Conservation (phyloP, 306 rosid species). For the Senna tora region DNA sequence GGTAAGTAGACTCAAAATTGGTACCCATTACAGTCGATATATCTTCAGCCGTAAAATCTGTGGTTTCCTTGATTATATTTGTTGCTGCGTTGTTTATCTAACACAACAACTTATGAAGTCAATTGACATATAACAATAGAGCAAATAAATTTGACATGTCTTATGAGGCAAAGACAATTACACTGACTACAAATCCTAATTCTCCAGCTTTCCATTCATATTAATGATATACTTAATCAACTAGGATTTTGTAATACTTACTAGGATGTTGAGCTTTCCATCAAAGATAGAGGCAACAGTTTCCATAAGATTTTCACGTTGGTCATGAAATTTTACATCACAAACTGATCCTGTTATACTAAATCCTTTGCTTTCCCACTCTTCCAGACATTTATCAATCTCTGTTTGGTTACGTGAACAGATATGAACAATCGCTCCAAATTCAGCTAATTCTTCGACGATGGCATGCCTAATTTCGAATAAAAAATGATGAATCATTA, state of each 20-base stretch:
- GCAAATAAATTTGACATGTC: too few relatives aligned
- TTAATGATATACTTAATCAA: too few relatives aligned
- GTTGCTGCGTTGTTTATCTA: constrained; percentile 56
- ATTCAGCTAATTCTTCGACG: constrained; percentile 48
- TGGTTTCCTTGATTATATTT: background rate
- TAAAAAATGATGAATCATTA: background rate
- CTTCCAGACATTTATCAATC: constrained; percentile 38
- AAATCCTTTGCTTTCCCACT: constrained; percentile 45
- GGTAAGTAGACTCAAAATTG: constrained; percentile 50
- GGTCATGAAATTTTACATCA: constrained; percentile 32
- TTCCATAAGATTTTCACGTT: constrained; percentile 41
- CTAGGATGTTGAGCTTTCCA: constrained; percentile 52
- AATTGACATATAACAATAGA: too few relatives aligned
- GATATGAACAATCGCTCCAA: constrained; percentile 48
- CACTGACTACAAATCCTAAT: too few relatives aligned
- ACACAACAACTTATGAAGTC: background rate
- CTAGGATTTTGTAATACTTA: constrained; percentile 5
- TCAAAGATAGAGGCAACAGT: constrained; percentile 28
- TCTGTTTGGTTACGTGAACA: constrained; percentile 42
- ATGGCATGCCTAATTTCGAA: constrained; percentile 41
- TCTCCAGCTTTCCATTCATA: too few relatives aligned
- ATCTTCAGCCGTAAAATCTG: constrained; percentile 44
- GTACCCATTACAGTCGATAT: constrained; percentile 35
- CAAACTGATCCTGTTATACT: constrained; percentile 43
- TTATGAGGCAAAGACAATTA: too few relatives aligned